phyloP scores from a whole-genome alignment of 768 basidiomycete genomes.

The Calocybe indica region DNA sequence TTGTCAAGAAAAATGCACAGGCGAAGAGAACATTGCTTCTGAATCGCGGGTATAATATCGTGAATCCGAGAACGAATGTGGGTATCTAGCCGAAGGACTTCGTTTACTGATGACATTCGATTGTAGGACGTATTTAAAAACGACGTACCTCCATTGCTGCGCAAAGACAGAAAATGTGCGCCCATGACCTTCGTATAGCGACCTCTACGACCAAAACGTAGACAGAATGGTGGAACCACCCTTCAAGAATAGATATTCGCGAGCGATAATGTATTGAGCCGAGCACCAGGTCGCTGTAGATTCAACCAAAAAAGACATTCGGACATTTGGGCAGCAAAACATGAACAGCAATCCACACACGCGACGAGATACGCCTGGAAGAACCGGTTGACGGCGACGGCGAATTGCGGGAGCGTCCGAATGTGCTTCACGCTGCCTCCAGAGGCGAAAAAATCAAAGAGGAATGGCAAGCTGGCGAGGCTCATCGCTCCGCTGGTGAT shows the following conservation, averaged over 20 bases:
- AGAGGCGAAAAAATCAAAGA: conserved; percentile 10
- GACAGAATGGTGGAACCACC: conserved; percentile 46
- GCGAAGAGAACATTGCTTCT: conserved; percentile 49
- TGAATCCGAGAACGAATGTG: conserved; percentile 45
- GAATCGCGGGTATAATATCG: conserved; percentile 34
- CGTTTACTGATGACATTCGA: too few relatives aligned
- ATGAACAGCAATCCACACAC: background rate
- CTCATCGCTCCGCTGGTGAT: conserved; percentile 8
- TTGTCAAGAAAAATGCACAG: conserved; percentile 41
- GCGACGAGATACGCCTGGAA: conserved; percentile 13
- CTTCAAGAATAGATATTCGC: conserved; percentile 39
- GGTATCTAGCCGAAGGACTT: conserved; percentile 30
- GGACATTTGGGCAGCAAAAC: too few relatives aligned
- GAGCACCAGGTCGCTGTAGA: too few relatives aligned
- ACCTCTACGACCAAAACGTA: conserved; percentile 31
- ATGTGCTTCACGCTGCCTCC: conserved; percentile 9
- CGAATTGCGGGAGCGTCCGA: conserved; percentile 3
- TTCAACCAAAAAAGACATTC: too few relatives aligned
- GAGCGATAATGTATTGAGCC: conserved; percentile 21
- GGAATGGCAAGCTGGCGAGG: conserved; percentile 8
- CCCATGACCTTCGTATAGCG: too few relatives aligned
- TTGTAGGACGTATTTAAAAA: too few relatives aligned
- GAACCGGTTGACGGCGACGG: conserved; percentile 7
- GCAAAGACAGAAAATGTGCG: too few relatives aligned
- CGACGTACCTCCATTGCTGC: too few relatives aligned